Conservation (phyloP, 305 asterid genomes). For the Solanum hybrid region DNA sequence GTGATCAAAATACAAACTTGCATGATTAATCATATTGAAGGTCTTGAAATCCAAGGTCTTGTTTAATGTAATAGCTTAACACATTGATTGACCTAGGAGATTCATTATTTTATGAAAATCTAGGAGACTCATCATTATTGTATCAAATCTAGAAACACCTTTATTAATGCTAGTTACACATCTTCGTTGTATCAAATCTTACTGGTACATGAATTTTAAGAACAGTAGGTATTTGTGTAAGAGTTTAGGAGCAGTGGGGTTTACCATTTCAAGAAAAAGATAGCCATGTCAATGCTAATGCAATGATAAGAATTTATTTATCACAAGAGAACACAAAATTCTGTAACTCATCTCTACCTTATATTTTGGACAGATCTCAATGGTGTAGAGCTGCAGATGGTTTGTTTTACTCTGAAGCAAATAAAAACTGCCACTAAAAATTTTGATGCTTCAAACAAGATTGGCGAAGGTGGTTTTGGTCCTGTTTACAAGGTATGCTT, state of each 20-base stretch:
- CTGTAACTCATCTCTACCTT: background rate
- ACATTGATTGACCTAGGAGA: background rate
- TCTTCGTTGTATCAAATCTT: background rate
- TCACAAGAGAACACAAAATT: background rate
- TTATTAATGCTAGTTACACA: background rate
- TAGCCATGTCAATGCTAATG: background rate
- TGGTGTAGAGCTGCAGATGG: slow-evolving; percentile 18
- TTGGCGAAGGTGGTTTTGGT: slow-evolving; percentile 44
- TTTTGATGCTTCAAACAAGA: slow-evolving; percentile 28
- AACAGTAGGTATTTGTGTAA: background rate
- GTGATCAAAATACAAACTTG: background rate
- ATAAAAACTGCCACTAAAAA: slow-evolving; percentile 29
- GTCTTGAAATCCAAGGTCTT: background rate
- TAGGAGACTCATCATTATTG: background rate
- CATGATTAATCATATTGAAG: background rate
- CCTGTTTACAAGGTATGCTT: slow-evolving; percentile 26
- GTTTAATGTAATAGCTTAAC: background rate
- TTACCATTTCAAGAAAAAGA: background rate
- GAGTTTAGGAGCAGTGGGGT: background rate
- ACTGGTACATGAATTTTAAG: background rate
- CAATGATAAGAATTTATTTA: background rate
- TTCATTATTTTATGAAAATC: background rate
- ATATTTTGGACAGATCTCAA: slow-evolving; percentile 13
- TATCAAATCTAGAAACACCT: background rate
- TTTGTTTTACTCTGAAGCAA: slow-evolving; percentile 23